Conservation (phyloP, 2,329 filamentous ascomycete genomes). For the Karstenula rhodostoma region DNA sequence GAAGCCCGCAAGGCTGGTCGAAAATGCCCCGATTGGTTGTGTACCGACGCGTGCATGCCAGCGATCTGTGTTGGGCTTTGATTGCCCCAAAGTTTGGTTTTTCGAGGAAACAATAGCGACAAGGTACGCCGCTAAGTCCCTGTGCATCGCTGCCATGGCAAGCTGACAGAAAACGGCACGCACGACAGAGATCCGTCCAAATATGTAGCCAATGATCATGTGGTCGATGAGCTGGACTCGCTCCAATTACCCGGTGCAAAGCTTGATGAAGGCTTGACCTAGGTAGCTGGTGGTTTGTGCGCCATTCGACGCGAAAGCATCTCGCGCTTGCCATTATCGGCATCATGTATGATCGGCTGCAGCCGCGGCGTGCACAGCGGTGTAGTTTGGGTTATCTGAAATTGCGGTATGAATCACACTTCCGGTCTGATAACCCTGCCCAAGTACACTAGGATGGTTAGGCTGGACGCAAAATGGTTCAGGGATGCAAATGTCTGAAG, state of each 20-base stretch:
- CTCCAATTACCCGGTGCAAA: slow-evolving; percentile 40
- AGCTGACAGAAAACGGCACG: slow-evolving; percentile 50
- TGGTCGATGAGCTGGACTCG: slow-evolving; percentile 15
- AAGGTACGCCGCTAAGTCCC: slow-evolving; percentile 26
- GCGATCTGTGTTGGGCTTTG: slow-evolving; percentile 26
- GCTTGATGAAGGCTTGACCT: slow-evolving; percentile 17
- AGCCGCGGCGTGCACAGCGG: slow-evolving; percentile 16
- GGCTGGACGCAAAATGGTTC: neutral
- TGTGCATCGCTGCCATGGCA: slow-evolving; percentile 28
- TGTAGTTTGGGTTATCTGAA: slow-evolving; percentile 2
- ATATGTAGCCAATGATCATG: slow-evolving; percentile 27
- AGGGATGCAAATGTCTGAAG: slow-evolving; percentile 1
- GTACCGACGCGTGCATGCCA: slow-evolving; percentile 15
- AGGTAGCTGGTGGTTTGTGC: slow-evolving; percentile 28
- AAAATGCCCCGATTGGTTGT: slow-evolving; percentile 36
- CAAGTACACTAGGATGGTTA: slow-evolving; percentile 1
- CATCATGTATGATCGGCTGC: slow-evolving; percentile 5
- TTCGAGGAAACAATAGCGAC: slow-evolving; percentile 22
- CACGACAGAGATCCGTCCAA: slow-evolving; percentile 34
- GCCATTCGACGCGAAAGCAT: slow-evolving; percentile 22
- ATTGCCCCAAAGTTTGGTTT: slow-evolving; percentile 30
- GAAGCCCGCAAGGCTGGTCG: slow-evolving; percentile 33
- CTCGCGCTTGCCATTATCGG: slow-evolving; percentile 10
- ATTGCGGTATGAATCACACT: slow-evolving; percentile 6
- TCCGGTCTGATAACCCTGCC: neutral